Conservation (phyloP, 2,329 filamentous ascomycete species). For the Fusarium oxysporum region DNA sequence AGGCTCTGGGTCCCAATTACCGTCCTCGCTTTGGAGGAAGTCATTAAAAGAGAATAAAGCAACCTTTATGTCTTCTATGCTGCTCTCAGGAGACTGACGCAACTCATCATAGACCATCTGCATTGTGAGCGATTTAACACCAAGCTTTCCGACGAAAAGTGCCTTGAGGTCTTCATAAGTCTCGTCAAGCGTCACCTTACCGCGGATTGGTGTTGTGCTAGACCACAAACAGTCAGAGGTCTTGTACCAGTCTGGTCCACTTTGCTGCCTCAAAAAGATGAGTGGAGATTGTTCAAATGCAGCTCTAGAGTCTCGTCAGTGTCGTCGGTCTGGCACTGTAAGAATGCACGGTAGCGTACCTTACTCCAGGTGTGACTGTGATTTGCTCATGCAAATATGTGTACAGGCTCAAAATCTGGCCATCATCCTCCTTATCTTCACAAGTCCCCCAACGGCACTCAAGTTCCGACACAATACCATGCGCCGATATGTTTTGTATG, state of each 20-base stretch:
- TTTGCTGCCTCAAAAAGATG: neutral
- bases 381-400: conserved; percentile 6
- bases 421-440: neutral
- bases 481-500: neutral
- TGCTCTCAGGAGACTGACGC: neutral
- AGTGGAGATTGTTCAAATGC: conserved; percentile 13
- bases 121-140: conserved; percentile 22
- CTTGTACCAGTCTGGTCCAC: conserved; percentile 11
- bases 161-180: neutral
- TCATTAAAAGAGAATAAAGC: conserved; percentile 20
- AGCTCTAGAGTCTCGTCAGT: conserved; percentile 7
- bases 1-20: conserved; percentile 6
- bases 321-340: rapidly evolving
- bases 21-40: neutral
- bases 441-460: rapidly evolving
- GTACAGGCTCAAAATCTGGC: neutral
- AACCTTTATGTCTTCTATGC: neutral
- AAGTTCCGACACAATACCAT: conserved; percentile 6
- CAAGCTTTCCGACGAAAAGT: conserved; percentile 26
- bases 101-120: conserved; percentile 39
- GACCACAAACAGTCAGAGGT: conserved; percentile 34
- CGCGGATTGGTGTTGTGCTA: conserved; percentile 16
- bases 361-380: neutral
- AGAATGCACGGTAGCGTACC: neutral
- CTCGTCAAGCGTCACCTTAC: conserved; percentile 18